Evolutionary conservation across 116 monocot species (phyloP), one percentile per base, ranked within the genome.

Genomic region (Papilionanthe hybrid): DNA sequence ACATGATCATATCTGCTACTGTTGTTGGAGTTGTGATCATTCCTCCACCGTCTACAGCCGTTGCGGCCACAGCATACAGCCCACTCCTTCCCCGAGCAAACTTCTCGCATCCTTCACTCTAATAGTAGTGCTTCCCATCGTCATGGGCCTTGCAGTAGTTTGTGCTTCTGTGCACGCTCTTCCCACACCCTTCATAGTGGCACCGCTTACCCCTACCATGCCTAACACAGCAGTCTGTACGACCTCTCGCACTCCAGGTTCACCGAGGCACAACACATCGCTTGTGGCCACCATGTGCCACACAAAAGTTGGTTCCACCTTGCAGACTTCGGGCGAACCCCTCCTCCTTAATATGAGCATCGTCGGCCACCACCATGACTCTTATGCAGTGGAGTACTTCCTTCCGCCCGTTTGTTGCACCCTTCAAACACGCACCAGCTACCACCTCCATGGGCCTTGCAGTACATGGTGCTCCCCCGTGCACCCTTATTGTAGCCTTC

Each of bases 101-200:
- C 85, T 99, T 99, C 85, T 91, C 95, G 30, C 99, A 99, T 2
- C 90, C 91, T 72, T 63, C 78, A 0, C 66, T 25, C 85, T 86
- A 89, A 19, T 58, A 77, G 58, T 95, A 99, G 28, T 93, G 75
- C 78, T 93, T 95, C 2, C 99, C 99, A 0, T 95, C 99, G 11
- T 95, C 99, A 43, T 99, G 99, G 0, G 95, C 99, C 86, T 99
- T 99, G 93, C 99, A 99, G 82, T 87, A 95, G 23, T 99, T 90
- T 0, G 99, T 99, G 87, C 95, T 99, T 13, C 99, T 95, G 76
- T 99, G 99, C 1, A 95, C 99, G 30, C 95, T 95, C 87, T 99
- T 99, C 17, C 79, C 84, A 17, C 99, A 99, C 8, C 82, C 85
- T 25, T 89, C 88, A 22, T 82, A 67, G 66, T 68, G 86, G 90